Evolutionary conservation across 345 rosid genomes (phyloP).

Genomic region (Citrus trifoliata): DNA sequence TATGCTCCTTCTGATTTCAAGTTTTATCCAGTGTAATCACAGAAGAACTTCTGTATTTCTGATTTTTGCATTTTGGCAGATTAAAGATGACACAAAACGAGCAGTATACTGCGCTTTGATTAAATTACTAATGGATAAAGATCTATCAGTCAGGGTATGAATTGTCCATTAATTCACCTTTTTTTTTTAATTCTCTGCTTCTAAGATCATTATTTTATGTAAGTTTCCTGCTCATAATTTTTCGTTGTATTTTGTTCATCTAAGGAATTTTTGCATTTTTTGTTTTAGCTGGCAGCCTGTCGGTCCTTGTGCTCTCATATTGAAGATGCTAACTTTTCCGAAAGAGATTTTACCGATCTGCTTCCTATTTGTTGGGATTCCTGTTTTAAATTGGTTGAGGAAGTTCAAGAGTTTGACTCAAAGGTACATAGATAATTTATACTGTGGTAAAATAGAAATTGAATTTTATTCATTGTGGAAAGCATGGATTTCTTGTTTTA

Average conservation of each 20-base stretch:
- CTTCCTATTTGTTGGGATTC: conserved; percentile 88
- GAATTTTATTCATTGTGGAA: background rate
- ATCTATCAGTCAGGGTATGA: conserved; percentile 94
- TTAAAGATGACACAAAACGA: conserved; percentile 86
- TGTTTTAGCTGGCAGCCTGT: conserved; percentile 91
- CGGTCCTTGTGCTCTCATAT: conserved; percentile 84
- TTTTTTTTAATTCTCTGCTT: background rate
- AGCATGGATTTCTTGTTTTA: background rate
- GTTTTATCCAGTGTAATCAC: background rate
- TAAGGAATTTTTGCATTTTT: conserved; percentile 31
- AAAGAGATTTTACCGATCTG: conserved; percentile 71
- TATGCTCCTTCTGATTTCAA: conserved; percentile 2
- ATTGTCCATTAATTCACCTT: conserved; percentile 18
- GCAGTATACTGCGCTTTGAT: conserved; percentile 90
- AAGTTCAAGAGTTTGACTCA: conserved; percentile 96
- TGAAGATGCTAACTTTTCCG: conserved; percentile 93
- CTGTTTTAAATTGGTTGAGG: conserved; percentile 88
- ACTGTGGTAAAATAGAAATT: background rate
- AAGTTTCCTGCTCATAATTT: background rate
- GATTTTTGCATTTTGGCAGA: conserved; percentile 47
- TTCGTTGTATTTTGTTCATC: conserved; percentile 8
- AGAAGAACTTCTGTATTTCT: conserved; percentile 9
- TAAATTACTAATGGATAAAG: conserved; percentile 74
- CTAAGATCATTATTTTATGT: background rate
- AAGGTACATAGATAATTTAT: conserved; percentile 48